A percentile compares a stretch with the other conserved stretches of the same genome.
phyloP scores from a whole-genome alignment of 441 rosid genomes.

The Adansonia rubrostipa region DNA sequence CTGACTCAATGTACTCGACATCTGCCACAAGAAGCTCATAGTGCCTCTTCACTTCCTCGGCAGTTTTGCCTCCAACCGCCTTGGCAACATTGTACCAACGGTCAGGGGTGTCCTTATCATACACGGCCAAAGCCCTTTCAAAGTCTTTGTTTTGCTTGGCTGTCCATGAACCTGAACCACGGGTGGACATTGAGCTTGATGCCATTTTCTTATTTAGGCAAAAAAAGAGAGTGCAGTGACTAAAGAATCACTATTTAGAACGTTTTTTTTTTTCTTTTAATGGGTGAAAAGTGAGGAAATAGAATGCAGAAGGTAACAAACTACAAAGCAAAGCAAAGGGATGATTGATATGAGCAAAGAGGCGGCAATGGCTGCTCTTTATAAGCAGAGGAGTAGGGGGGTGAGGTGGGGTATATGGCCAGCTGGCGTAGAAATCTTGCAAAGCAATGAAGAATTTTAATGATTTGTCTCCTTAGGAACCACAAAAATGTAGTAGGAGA shows the following conservation, averaged over 20 bases:
- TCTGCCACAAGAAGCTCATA: slow-evolving; percentile 77
- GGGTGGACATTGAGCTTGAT: slow-evolving; percentile 78
- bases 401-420: slow-evolving; percentile 51
- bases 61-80: slow-evolving; percentile 82
- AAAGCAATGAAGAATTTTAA: slow-evolving; percentile 40
- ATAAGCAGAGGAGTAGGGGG: slow-evolving; percentile 43
- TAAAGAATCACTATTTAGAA: not conserved
- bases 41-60: slow-evolving; percentile 81
- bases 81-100: slow-evolving; percentile 88
- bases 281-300: not conserved
- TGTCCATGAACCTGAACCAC: slow-evolving; percentile 73
- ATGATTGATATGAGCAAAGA: slow-evolving; percentile 44
- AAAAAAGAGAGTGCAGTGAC: not conserved
- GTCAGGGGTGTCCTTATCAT: slow-evolving; percentile 89
- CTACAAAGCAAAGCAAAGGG: slow-evolving; percentile 13
- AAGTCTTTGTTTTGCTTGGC: slow-evolving; percentile 90
- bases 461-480: slow-evolving; percentile 63
- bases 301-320: not conserved
- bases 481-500: slow-evolving; percentile 38
- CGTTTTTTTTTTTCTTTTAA: not conserved
- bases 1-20: slow-evolving; percentile 74
- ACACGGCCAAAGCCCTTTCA: slow-evolving; percentile 84
- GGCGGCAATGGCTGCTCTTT: slow-evolving; percentile 52
- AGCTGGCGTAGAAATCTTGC: slow-evolving; percentile 50
- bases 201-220: slow-evolving; percentile 45